Percentiles rank a stretch among this genome's conserved stretches.
These are phyloP conservation scores for Macadamia integrifolia DNA, from an alignment of 164 flowering plant genomes.

Conservation along the genomic window DNA sequence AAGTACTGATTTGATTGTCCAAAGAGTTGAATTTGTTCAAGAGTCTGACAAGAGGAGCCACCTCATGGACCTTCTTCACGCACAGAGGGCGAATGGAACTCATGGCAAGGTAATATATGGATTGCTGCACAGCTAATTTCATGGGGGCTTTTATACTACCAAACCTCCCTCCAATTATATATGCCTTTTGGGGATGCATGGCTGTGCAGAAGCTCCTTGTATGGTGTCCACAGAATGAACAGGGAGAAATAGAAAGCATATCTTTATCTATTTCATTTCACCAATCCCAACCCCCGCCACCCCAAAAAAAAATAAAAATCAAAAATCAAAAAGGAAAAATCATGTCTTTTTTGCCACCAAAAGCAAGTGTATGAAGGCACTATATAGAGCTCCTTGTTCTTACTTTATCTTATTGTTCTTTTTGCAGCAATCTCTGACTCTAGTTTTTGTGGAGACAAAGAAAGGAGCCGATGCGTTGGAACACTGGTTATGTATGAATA, in stretches of 20 bases:
- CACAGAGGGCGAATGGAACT: constrained; percentile 44
- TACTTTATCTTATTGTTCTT: not conserved
- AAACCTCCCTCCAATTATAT: too few relatives aligned
- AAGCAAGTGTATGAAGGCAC: too few relatives aligned
- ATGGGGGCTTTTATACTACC: too few relatives aligned
- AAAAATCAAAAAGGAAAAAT: too few relatives aligned
- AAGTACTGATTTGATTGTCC: constrained; percentile 57
- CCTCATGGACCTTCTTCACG: constrained; percentile 56
- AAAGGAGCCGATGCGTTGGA: constrained; percentile 63
- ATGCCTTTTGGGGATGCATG: too few relatives aligned
- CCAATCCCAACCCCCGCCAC: too few relatives aligned
- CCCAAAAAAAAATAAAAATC: too few relatives aligned
- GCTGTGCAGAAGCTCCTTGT: too few relatives aligned
- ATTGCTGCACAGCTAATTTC: not conserved
- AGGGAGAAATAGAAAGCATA: too few relatives aligned
- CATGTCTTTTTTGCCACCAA: too few relatives aligned
- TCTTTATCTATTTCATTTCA: too few relatives aligned
- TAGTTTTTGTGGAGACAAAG: constrained; percentile 70
- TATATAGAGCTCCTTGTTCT: not conserved
- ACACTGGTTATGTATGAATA: constrained; percentile 42
- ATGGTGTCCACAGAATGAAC: too few relatives aligned
- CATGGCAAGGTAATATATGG: constrained; percentile 40
- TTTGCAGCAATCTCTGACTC: constrained; percentile 49
- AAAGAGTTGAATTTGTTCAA: constrained; percentile 50
- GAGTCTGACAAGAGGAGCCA: constrained; percentile 56